phyloP scores from a whole-genome alignment of 78 protist species.

The Protostelium mycophagum region DNA sequence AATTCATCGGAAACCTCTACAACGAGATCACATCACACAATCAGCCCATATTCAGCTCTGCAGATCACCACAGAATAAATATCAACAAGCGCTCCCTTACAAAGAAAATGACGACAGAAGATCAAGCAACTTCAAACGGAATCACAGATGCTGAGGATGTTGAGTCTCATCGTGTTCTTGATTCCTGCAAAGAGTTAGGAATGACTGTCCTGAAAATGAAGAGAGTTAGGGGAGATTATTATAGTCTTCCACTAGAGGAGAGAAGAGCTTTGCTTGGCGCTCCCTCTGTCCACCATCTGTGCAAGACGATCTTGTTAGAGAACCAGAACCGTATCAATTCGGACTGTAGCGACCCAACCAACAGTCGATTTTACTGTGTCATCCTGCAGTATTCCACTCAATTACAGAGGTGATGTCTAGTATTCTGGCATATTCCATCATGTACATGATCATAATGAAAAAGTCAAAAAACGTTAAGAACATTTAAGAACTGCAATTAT shows the following conservation, averaged over 20 bases:
- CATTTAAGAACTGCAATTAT: no score
- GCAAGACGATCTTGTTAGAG: slow-evolving; percentile 41
- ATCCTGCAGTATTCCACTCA: slow-evolving; percentile 48
- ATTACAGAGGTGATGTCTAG: background rate
- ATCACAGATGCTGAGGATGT: background rate
- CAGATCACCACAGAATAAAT: no score
- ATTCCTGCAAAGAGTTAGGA: background rate
- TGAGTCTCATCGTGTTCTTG: background rate
- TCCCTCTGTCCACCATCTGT: slow-evolving; percentile 25
- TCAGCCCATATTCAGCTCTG: no score
- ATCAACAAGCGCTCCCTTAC: no score
- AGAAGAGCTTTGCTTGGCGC: slow-evolving; percentile 29
- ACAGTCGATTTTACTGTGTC: slow-evolving; percentile 46
- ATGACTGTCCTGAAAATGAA: background rate
- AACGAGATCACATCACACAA: no score
- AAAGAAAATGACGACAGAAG: no score
- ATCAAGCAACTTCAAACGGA: no score
- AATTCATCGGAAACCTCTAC: no score
- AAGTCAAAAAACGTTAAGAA: background rate
- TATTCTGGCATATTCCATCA: background rate
- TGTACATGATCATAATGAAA: background rate
- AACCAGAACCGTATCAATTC: slow-evolving; percentile 37
- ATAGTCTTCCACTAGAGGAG: slow-evolving; percentile 25
- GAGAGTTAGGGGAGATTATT: slow-evolving; percentile 7
- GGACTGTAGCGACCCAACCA: slow-evolving; percentile 13